Evolutionary conservation across 371 early-diverging fungal genomes (phyloP).

Genomic region (Mortierella sp.): DNA sequence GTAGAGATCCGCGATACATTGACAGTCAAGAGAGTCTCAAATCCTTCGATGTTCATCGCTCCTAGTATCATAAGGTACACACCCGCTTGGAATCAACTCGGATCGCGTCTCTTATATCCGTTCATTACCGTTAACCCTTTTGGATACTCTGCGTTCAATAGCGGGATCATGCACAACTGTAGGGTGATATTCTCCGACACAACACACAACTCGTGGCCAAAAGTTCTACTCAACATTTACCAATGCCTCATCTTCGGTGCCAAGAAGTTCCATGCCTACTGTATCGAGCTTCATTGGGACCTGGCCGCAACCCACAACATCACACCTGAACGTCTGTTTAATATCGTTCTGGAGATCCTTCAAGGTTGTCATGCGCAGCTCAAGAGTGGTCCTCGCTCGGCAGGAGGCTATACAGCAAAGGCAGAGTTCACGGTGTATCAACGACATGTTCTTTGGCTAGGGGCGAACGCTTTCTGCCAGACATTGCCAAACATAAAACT

Average conservation of each 20-base stretch:
- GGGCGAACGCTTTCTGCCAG: constrained; percentile 32
- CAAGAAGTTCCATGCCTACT: constrained; percentile 68
- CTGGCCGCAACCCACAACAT: constrained; percentile 11
- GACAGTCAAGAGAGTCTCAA: constrained; percentile 52
- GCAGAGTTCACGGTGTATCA: constrained; percentile 15
- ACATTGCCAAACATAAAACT: constrained; percentile 14
- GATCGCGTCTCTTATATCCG: no score
- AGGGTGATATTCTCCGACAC: constrained; percentile 69
- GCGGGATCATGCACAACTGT: constrained; percentile 46
- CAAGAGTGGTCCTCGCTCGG: constrained; percentile 29
- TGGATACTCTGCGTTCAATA: not conserved
- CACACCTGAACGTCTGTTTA: constrained; percentile 7
- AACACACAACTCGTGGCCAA: constrained; percentile 62
- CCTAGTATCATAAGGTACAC: no score
- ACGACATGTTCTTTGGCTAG: constrained; percentile 53
- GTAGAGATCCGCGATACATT: constrained; percentile 39
- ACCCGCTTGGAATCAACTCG: no score
- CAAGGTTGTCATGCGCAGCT: constrained; percentile 22
- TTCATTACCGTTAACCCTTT: no score
- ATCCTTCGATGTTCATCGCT: not conserved
- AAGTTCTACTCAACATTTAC: constrained; percentile 75
- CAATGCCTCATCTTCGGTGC: constrained; percentile 73
- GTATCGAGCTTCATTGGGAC: constrained; percentile 47
- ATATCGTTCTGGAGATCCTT: constrained; percentile 25
- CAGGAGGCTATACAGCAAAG: constrained; percentile 6